A percentile compares a stretch with the other conserved stretches of the same genome.
These are phyloP conservation scores for Acanthamoeba lenticulata DNA, from an alignment of 208 protist species.

Conservation along the genomic window DNA sequence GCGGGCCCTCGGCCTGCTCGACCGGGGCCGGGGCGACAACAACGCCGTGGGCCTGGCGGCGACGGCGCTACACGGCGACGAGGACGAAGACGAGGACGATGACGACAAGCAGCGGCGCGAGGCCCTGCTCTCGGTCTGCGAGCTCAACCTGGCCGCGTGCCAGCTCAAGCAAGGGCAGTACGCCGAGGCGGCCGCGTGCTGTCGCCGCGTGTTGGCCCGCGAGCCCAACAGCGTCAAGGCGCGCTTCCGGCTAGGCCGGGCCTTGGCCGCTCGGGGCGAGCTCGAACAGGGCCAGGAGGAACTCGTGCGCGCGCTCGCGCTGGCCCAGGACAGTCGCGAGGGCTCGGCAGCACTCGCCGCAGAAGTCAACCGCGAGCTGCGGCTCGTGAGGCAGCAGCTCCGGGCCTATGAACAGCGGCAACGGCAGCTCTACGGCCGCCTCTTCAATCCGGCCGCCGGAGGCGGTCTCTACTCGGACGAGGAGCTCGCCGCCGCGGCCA, in stretches of 20 bases:
- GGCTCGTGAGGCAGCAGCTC: not conserved
- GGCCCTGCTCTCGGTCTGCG: not conserved
- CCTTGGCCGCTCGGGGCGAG: not conserved
- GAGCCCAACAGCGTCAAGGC: not conserved
- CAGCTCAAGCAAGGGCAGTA: not conserved
- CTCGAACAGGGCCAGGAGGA: not conserved
- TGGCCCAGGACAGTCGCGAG: not conserved
- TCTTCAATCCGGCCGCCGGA: not conserved
- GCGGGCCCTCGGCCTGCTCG: not conserved
- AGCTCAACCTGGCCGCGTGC: too few species aligned
- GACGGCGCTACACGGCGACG: not conserved
- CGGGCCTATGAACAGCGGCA: not conserved
- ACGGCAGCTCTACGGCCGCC: constrained; percentile 23
- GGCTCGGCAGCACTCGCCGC: too few species aligned
- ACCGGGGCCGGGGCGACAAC: too few species aligned
- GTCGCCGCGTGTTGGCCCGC: not conserved
- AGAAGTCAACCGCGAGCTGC: not conserved
- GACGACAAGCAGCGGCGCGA: not conserved
- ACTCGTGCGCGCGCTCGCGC: not conserved
- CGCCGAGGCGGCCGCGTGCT: not conserved
- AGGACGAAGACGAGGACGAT: not conserved
- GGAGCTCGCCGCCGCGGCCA: not conserved
- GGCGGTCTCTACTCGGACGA: not conserved
- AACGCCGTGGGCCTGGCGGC: too few species aligned
- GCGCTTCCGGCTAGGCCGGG: not conserved